These are phyloP conservation scores for Furculomyces boomerangus DNA, from an alignment of 371 early-diverging fungal species.

Conservation along the genomic window DNA sequence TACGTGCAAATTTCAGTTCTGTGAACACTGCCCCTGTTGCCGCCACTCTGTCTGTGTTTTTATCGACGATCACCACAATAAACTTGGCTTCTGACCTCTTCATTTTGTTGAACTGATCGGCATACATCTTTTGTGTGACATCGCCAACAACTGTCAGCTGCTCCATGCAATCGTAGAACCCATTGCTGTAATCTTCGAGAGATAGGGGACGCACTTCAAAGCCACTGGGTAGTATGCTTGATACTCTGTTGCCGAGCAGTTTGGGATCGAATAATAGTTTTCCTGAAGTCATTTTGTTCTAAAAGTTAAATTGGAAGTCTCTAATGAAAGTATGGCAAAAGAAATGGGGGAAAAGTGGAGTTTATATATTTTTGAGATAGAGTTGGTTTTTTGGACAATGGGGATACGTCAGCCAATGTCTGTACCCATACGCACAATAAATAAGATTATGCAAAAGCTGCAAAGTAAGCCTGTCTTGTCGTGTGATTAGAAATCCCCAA, in stretches of 20 bases:
- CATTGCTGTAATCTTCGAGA: not conserved
- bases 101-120: slow-evolving; percentile 64
- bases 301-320: too few species aligned
- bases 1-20: slow-evolving; percentile 90
- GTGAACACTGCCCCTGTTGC: slow-evolving; percentile 90
- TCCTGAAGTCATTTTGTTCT: not conserved
- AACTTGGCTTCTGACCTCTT: slow-evolving; percentile 33
- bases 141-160: slow-evolving; percentile 29
- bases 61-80: slow-evolving; percentile 70
- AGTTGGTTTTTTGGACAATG: too few species aligned
- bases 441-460: too few species aligned
- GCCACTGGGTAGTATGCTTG: slow-evolving; percentile 50
- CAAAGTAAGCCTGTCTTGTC: too few species aligned
- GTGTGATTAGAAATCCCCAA: too few species aligned
- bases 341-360: too few species aligned
- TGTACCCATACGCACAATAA: too few species aligned
- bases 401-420: too few species aligned
- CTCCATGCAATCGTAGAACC: slow-evolving; percentile 28
- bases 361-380: too few species aligned
- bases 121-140: slow-evolving; percentile 24
- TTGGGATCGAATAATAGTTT: slow-evolving; percentile 43
- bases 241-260: slow-evolving; percentile 58
- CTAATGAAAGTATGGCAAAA: too few species aligned
- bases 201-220: slow-evolving; percentile 19
- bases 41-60: slow-evolving; percentile 37